Base-by-base conservation (phyloP, 352 stramenopile genomes). In the Phytophthora macrochlamydospora region DNA sequence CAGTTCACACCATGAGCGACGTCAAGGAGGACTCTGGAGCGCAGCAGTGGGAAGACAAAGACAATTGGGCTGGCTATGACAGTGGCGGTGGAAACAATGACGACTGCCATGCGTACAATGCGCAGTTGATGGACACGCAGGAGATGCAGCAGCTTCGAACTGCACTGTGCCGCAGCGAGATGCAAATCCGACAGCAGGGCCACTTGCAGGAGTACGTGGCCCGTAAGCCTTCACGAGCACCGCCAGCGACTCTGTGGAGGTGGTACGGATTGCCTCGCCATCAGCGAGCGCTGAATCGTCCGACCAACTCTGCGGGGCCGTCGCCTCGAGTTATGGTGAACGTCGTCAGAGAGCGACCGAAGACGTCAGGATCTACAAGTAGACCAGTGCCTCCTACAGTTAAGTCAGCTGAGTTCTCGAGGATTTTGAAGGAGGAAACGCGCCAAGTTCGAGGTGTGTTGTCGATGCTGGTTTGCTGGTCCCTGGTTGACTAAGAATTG, bases 121-220 rank as follows among this genome's bases (percentile, higher is more conserved):
- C 79, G 12, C 75, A 85, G 55, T 56, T 89, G 43, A 90, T 91
- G 83, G 78, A 91, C 56, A 77, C 64, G 5, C 54, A 67, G 12
- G 79, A 78, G 43, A 87, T 90, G 57, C 65, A 71, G 3, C 37
- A 62, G 37, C 54, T 92, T 51, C 75, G 80, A n/a, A 51, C 50
- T 43, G 61, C 73, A 13, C 53, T 90, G 24, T 54, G 57, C 2
- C 74, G 78, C 9, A 84, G 60, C 12, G 75, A 88, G 42, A 46
- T 56, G 2, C 73, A 81, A 18, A 65, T 90, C 11, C 51, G 73
- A 37, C 63, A 67, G 24, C 69, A 89, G 14, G 83, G 81, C 0
- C 79, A 71, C 32, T 50, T 92, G 59, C 71, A 71, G 18, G 79
- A 89, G 59, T 90, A 76, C 32, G 62, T 76, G 18, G 67, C 80